These are phyloP conservation scores for Mycena galericulata DNA, from an alignment of 768 basidiomycete species.

Conservation along the genomic window DNA sequence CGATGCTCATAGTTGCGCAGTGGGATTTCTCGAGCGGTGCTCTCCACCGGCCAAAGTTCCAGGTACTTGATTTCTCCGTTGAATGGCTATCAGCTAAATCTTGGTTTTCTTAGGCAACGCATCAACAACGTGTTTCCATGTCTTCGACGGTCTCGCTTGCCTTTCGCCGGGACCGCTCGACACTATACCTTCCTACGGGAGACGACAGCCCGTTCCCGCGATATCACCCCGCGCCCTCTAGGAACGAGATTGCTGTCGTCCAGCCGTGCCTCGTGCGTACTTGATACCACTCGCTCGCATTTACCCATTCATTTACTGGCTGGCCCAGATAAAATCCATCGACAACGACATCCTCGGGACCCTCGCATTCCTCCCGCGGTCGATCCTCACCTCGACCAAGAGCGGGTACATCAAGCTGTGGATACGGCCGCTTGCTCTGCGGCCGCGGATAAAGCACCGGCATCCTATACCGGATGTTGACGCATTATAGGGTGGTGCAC, in stretches of 20 bases:
- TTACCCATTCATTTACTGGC: conserved; percentile 10
- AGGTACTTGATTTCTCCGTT: conserved; percentile 37
- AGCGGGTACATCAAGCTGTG: conserved; percentile 85
- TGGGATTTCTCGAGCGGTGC: conserved; percentile 96
- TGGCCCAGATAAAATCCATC: conserved; percentile 77
- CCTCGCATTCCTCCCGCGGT: conserved; percentile 82
- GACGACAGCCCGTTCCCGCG: conserved; percentile 59
- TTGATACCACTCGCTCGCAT: neutral
- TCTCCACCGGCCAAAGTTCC: conserved; percentile 88
- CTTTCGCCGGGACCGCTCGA: conserved; percentile 72
- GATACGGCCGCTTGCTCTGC: conserved; percentile 77
- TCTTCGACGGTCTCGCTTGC: conserved; percentile 83
- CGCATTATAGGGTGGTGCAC: conserved; percentile 15
- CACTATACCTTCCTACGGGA: conserved; percentile 64
- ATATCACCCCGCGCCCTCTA: conserved; percentile 90
- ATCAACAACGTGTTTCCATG: conserved; percentile 82
- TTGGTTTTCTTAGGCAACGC: conserved; percentile 49
- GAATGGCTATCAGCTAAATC: neutral
- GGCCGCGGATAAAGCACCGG: conserved; percentile 43
- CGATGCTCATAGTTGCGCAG: conserved; percentile 51
- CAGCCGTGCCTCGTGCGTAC: conserved; percentile 87
- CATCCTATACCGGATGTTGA: conserved; percentile 27
- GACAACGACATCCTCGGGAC: conserved; percentile 84
- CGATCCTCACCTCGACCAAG: conserved; percentile 83
- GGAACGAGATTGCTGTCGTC: conserved; percentile 90